Evolutionary conservation across 2,329 filamentous ascomycete species (phyloP).

Genomic region (Peltaster fructicola): DNA sequence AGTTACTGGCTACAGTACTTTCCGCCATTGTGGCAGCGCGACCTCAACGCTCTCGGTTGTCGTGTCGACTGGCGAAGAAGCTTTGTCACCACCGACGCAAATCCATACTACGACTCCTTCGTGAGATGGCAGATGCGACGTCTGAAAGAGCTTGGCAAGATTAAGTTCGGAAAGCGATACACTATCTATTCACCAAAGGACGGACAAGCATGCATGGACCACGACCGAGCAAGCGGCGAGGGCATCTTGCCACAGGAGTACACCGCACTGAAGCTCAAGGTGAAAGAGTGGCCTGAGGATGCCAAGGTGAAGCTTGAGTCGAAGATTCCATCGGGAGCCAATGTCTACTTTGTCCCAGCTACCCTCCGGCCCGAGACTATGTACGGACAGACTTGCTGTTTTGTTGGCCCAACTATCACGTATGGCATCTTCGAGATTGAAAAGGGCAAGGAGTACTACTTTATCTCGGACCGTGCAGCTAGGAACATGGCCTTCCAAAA

Average conservation of each 20-base stretch:
- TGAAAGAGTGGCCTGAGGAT: constrained; percentile 71
- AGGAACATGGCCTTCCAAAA: constrained; percentile 95
- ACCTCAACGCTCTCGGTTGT: constrained; percentile 69
- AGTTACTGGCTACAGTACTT: constrained; percentile 85
- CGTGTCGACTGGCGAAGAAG: constrained; percentile 85
- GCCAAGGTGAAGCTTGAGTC: constrained; percentile 54
- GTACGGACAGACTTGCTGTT: constrained; percentile 95
- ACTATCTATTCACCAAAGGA: constrained; percentile 88
- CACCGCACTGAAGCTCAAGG: constrained; percentile 76
- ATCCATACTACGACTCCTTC: constrained; percentile 92
- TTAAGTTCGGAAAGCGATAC: constrained; percentile 83
- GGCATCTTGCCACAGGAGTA: constrained; percentile 81
- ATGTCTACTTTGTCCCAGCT: constrained; percentile 78
- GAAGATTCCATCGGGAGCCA: constrained; percentile 61
- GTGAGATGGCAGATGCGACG: constrained; percentile 95
- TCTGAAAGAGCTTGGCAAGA: constrained; percentile 74
- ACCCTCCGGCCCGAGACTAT: constrained; percentile 93
- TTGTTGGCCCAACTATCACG: constrained; percentile 73
- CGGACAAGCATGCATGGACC: constrained; percentile 73
- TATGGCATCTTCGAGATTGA: constrained; percentile 73
- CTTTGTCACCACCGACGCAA: constrained; percentile 89
- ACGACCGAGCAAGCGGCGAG: constrained; percentile 67
- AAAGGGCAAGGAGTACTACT: constrained; percentile 50
- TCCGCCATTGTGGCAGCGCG: constrained; percentile 59
- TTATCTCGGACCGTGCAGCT: constrained; percentile 66